Percentiles rank a stretch among this genome's conserved stretches.
phyloP scores from a whole-genome alignment of 208 protist genomes.

The Vickermania ingenoplastis region DNA sequence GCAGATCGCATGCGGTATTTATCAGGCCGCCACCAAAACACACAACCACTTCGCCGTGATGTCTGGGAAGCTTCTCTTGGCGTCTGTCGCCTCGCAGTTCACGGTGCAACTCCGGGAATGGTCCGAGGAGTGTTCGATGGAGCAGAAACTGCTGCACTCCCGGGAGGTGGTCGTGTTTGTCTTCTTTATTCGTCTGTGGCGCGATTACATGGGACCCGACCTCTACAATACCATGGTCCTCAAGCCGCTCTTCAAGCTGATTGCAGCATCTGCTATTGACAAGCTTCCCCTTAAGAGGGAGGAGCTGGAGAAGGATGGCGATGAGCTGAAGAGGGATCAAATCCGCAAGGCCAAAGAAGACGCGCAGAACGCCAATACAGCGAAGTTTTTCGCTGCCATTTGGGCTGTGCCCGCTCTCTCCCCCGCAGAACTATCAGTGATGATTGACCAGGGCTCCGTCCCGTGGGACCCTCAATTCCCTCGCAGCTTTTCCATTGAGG shows the following conservation, averaged over 20 bases:
- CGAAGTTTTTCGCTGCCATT: not conserved
- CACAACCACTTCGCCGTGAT: not conserved
- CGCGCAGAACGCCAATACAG: not conserved
- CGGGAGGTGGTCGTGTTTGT: slow-evolving; percentile 17
- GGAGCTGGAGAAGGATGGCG: not conserved
- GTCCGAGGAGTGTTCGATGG: slow-evolving; percentile 12
- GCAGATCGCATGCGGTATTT: not conserved
- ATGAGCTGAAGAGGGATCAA: not conserved
- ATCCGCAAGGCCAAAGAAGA: not conserved
- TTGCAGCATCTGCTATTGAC: not conserved
- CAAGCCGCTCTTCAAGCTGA: not conserved
- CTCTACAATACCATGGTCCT: not conserved
- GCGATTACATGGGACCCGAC: slow-evolving; percentile 10
- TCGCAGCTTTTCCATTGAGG: not conserved
- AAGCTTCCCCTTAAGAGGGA: not conserved
- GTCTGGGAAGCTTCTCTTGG: slow-evolving; percentile 4
- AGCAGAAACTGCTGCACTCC: not conserved
- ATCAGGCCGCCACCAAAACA: not conserved
- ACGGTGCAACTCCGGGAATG: not conserved
- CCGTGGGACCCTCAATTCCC: not conserved
- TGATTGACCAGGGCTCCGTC: not conserved
- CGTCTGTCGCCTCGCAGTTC: not conserved
- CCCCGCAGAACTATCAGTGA: not conserved
- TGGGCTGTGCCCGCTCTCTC: not conserved
- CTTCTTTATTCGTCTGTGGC: slow-evolving; percentile 24